Percentiles rank a stretch among this genome's conserved stretches.
These are phyloP conservation scores for Pseudogymnoascus verrucosus DNA, from an alignment of 2,329 filamentous ascomycete genomes.

Conservation along the genomic window DNA sequence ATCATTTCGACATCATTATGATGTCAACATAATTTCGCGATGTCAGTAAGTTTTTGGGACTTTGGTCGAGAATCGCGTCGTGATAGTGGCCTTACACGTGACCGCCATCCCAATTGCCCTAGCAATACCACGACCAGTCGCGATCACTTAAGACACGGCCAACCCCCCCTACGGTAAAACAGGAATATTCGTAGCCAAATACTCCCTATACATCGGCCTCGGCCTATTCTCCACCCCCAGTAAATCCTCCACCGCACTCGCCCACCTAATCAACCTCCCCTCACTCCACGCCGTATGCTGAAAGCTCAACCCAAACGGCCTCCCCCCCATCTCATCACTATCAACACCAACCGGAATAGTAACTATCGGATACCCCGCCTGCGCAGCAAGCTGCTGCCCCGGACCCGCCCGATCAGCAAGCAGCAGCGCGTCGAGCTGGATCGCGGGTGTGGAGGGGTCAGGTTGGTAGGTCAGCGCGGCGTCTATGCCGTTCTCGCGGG, in stretches of 20 bases:
- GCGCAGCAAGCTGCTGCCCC: constrained; percentile 7
- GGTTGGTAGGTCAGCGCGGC: constrained; percentile 1
- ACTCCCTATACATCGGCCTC: neutral
- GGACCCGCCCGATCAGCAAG: constrained; percentile 3
- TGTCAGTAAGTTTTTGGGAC: neutral
- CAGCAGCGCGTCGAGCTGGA: constrained; percentile 6
- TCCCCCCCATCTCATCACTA: neutral
- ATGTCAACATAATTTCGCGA: neutral
- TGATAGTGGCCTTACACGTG: neutral
- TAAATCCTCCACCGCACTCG: constrained; percentile 9
- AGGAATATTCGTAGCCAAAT: neutral
- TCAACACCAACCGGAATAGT: constrained; percentile 8
- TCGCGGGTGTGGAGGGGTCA: neutral
- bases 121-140: neutral
- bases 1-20: neutral
- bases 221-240: constrained; percentile 4
- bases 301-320: constrained; percentile 7
- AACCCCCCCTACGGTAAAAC: neutral
- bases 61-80: neutral
- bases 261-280: neutral
- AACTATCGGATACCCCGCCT: constrained; percentile 9
- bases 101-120: too few relatives aligned
- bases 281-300: constrained; percentile 6
- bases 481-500: constrained; percentile 2
- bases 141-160: neutral